phyloP scores from a whole-genome alignment of 169 alveolate genomes.

The Eimeria praecox region DNA sequence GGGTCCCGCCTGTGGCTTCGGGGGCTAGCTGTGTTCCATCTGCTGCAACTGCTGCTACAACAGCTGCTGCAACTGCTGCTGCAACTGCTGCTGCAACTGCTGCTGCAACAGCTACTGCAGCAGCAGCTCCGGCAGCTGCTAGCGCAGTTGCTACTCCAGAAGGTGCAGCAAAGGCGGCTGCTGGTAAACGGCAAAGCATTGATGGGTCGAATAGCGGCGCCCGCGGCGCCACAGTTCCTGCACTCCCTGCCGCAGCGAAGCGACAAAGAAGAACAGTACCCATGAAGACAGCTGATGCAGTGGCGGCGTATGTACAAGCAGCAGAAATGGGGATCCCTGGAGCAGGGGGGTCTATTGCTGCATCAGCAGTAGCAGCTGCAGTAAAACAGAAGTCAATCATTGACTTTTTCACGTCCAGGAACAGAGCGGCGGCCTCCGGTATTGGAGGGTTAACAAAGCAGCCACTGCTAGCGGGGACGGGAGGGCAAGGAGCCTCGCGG shows the following conservation, averaged over 20 bases:
- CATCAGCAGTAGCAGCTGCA: slow-evolving; percentile 63
- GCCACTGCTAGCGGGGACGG: slow-evolving; percentile 18
- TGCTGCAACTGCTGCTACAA: slow-evolving; percentile 41
- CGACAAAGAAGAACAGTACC: slow-evolving; percentile 49
- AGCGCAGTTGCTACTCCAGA: slow-evolving; percentile 24
- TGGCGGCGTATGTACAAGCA: slow-evolving; percentile 46
- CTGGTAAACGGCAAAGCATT: slow-evolving; percentile 58
- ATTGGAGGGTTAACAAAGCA: slow-evolving; percentile 21
- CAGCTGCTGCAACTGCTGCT: slow-evolving; percentile 56
- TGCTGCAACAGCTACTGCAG: slow-evolving; percentile 51
- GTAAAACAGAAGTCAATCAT: slow-evolving; percentile 75
- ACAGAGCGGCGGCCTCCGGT: slow-evolving; percentile 64
- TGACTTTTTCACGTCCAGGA: slow-evolving; percentile 75
- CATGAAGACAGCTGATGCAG: slow-evolving; percentile 56
- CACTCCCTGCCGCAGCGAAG: slow-evolving; percentile 36
- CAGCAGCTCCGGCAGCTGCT: slow-evolving; percentile 63
- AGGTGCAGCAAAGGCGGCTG: slow-evolving; percentile 52
- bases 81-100: slow-evolving; percentile 20
- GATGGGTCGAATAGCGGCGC: slow-evolving; percentile 48
- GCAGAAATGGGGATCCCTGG: slow-evolving; percentile 63
- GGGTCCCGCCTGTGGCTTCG: neutral
- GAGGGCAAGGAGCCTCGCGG: slow-evolving; percentile 49
- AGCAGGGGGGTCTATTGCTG: slow-evolving; percentile 58
- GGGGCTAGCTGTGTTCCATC: slow-evolving; percentile 16
- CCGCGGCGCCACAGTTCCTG: slow-evolving; percentile 52